phyloP scores from a whole-genome alignment of 2,329 filamentous ascomycete genomes.

The Phaeoacremonium minimum region DNA sequence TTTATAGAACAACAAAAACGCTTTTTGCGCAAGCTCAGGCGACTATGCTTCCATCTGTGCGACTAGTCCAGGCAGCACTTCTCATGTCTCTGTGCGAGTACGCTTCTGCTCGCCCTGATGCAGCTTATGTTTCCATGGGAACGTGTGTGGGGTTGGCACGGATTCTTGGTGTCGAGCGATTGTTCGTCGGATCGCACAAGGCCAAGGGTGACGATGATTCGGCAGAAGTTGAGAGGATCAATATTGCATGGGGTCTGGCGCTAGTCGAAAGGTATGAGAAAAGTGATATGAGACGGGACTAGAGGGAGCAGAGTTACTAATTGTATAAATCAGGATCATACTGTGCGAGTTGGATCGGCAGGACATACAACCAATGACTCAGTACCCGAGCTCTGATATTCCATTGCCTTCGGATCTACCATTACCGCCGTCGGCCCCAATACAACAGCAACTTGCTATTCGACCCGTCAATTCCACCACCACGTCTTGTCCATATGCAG shows the following conservation, averaged over 20 bases:
- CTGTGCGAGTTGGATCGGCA: background rate
- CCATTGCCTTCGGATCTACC: background rate
- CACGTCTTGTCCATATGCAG: background rate
- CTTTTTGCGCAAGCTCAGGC: conserved; percentile 1
- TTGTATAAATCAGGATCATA: background rate
- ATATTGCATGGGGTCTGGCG: background rate
- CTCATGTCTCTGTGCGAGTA: background rate
- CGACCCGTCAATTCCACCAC: background rate
- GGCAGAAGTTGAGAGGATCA: background rate
- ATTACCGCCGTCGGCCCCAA: background rate
- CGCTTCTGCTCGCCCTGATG: background rate
- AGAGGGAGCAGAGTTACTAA: background rate
- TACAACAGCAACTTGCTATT: background rate
- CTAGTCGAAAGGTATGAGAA: background rate
- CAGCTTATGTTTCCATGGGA: conserved; percentile 2
- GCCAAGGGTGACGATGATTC: background rate
- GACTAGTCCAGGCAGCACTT: conserved; percentile 1
- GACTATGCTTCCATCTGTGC: background rate
- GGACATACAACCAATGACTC: background rate
- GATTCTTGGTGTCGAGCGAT: background rate
- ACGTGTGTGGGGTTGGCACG: background rate
- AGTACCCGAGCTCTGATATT: background rate
- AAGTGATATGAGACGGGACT: background rate
- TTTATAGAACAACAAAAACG: background rate
- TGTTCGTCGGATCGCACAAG: background rate